Evolutionary conservation across 164 flowering plant species (phyloP), one percentile per base, ranked within the genome.

Genomic region (Sedum album): DNA sequence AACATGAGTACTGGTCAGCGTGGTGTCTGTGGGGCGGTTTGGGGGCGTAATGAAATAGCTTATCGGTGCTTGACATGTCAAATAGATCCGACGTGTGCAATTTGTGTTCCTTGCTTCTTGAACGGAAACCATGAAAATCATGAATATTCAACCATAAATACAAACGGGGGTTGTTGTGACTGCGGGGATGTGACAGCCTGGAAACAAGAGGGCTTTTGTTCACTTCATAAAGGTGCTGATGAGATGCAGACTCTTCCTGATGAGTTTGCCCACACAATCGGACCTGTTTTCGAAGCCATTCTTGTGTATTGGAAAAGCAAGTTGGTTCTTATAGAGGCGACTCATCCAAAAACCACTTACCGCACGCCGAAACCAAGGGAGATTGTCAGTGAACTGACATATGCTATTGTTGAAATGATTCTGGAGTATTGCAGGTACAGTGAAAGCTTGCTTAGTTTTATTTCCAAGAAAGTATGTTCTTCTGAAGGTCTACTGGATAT

Each of bases 121-220:
- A 89, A 88, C 83, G 99, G 99, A 60, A 77, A 89, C 72, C 99
- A 95, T 78, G 77, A 83, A 78, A 86, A 75, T 38, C 99, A 95
- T 76, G 98, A 95, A 76, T 92, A 88, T 79, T 89, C 89, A 11
- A 76, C 88, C 15, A 92, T 88, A 28, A 85, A 89, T 42, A 90
- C 99, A 0, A 87, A 89, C 17, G 91, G 98, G 65, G 99, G 99
- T 60, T 95, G 99, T 67, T 95, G 99, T 78, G 99, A 95, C 73
- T 95, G 99, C 78, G 99, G 99, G 42, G 99, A 95, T 80, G 86
- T 73, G 60, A 92, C 95, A 39, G 99, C 99, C 30, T 95, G 98
- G 98, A 95, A 92, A 74, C 89, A 86, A 0, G 88, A 88, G 71
- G 98, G 99, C 7, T 95, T 95, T 72, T 95, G 99, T 82, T 88